Evolutionary conservation across 2,329 filamentous ascomycete genomes (phyloP), one percentile per base, ranked within the genome.

Genomic region (Cytospora piceicola): DNA sequence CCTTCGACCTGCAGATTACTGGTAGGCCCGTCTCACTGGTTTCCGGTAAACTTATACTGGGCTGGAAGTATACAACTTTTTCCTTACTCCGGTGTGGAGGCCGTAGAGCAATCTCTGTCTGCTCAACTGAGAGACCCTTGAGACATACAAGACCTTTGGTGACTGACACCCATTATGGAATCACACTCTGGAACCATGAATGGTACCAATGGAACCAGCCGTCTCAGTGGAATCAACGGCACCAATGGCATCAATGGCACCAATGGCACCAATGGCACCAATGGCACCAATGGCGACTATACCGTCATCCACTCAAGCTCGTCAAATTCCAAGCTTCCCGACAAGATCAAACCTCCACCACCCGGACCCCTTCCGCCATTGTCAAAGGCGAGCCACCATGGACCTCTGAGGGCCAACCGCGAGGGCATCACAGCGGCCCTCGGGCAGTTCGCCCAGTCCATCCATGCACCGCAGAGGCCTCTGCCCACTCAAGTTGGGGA

Each of bases 401-500:
- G 69, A 53, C 58, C 70, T 0, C 69, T 65, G 12, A 74, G 72
- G 58, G 70, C 75, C 14, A 72, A 75, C 58, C 73, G 73, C 14
- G 67, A 75, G 52, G 77, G 77, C 5, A 72, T 80, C 39, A 70
- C 70, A 3, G 70, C 73, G 15, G 73, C 76, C 3, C 76, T 80
- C 57, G 66, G 71, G 30, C 73, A 74, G 53, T 74, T 77, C 63
- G 72, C 70, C 3, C 77, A 79, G 54, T 66, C 79, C 22, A 71
- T 79, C 46, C 71, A 78, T 62, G 83, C 86, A 5, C 86, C 87
- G 1, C 81, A 80, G 65, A 79, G 85, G n/a, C 88, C 90, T 12
- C 76, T 90, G 36, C 88, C 90, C 0, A 86, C 80, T 1, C 82
- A 90, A 71, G 83, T 81, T 62, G 88, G 88, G 30, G 83, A 89